Base-by-base conservation (phyloP, 164 flowering plant species). In the Vitis rupestris region DNA sequence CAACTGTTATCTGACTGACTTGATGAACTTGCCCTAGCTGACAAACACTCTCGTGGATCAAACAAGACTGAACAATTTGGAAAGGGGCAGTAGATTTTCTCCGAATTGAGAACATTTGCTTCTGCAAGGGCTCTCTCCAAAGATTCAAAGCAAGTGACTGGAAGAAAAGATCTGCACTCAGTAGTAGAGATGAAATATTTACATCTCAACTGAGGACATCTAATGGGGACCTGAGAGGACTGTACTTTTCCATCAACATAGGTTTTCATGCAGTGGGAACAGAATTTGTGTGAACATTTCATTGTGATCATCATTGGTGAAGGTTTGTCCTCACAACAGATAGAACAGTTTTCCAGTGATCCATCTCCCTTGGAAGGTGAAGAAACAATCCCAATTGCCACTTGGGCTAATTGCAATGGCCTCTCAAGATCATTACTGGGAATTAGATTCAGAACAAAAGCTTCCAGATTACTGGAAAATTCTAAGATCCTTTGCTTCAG, bases 261-360 rank as follows among this genome's bases (percentile, higher is more conserved):
- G 1, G 81, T 82, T 79, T 82, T 89, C 91, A 91, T 82, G 67
- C 98, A 94, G 65, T 77, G 86, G 10, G 93, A 87, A 76, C 98
- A 94, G 77, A 94, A 91, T 65, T 81, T 88, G 81, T 94, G 98
- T 44, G 87, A 85, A 65, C 98, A 94, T 65, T 86, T 89, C 81
- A 94, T 71, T 1, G 65, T 82, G 61, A 89, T 71, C 87, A 88
- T 82, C 94, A 89, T 85, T 10, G 77, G 65, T 8, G 82, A 74
- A 55, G 78, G 83, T 74, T 82, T 88, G 65, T 88, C 91, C 67
- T 91, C 90, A 60, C 96, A 86, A 70, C 98, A 94, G 64, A 93
- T 90, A 11, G 88, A 79, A 78, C 98, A 93, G 51, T 72, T 82
- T 70, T 86, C 87, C 31, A 69, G 19, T 50, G 77, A 76, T 31